Evolutionary conservation across 768 basidiomycete species (phyloP).

Genomic region (Leucogyrophana mollusca): DNA sequence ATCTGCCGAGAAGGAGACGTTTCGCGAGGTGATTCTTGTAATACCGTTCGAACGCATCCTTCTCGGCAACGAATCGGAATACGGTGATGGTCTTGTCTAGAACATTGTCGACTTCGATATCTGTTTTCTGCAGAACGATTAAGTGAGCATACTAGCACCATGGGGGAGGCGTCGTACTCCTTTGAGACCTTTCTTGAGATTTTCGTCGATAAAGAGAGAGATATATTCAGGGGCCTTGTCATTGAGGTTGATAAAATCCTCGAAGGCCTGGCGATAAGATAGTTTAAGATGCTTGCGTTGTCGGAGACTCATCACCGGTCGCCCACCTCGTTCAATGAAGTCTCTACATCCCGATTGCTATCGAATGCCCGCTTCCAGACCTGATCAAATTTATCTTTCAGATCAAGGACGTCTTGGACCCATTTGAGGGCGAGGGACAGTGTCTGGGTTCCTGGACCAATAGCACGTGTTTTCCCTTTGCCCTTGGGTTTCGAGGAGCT

Average conservation of each 20-base stretch:
- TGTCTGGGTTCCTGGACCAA: slow-evolving; percentile 37
- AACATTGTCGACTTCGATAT: slow-evolving; percentile 83
- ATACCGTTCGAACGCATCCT: slow-evolving; percentile 97
- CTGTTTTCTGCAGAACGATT: slow-evolving; percentile 77
- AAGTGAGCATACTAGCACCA: slow-evolving; percentile 6
- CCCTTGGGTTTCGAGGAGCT: slow-evolving; percentile 36
- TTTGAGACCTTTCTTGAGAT: slow-evolving; percentile 91
- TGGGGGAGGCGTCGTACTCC: slow-evolving; percentile 56
- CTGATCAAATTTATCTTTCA: slow-evolving; percentile 89
- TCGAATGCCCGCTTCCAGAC: slow-evolving; percentile 72
- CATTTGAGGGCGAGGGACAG: slow-evolving; percentile 75
- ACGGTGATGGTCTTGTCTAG: slow-evolving; percentile 96
- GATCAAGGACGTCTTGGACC: slow-evolving; percentile 87
- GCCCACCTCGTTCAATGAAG: slow-evolving; percentile 78
- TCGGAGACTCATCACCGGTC: background rate
- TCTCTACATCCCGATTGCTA: slow-evolving; percentile 75
- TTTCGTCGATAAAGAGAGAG: slow-evolving; percentile 95
- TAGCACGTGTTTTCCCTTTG: slow-evolving; percentile 55
- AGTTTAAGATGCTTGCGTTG: background rate
- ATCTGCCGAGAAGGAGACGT: slow-evolving; percentile 81
- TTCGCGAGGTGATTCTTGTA: slow-evolving; percentile 97
- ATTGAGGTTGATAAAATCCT: slow-evolving; percentile 86
- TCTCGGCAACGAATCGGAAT: slow-evolving; percentile 92
- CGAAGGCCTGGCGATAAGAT: slow-evolving; percentile 69
- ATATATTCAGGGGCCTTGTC: slow-evolving; percentile 90